phyloP scores from a whole-genome alignment of 2,329 filamentous ascomycete genomes.

The Penicillium hordei region DNA sequence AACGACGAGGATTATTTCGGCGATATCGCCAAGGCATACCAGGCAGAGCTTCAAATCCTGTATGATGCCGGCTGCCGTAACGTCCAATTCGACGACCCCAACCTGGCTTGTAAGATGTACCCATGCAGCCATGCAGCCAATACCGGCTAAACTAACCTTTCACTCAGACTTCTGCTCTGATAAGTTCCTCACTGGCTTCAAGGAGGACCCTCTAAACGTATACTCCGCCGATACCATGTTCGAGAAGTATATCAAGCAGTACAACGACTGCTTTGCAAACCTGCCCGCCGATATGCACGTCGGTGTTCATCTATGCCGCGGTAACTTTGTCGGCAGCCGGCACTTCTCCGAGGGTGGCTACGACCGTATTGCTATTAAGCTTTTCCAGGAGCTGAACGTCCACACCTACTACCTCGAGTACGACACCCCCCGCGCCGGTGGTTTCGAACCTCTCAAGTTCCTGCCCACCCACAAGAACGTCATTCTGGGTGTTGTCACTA shows the following conservation, averaged over 20 bases:
- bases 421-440: conserved; percentile 63
- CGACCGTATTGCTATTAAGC: conserved; percentile 65
- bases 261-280: conserved; percentile 68
- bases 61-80: conserved; percentile 64
- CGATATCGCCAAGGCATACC: conserved; percentile 66
- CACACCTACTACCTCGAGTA: conserved; percentile 71
- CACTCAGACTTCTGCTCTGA: conserved; percentile 69
- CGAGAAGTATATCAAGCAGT: conserved; percentile 72
- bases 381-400: conserved; percentile 63
- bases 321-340: conserved; percentile 65
- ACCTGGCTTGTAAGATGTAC: conserved; percentile 58
- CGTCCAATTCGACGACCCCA: conserved; percentile 68
- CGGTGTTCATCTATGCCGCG: conserved; percentile 71
- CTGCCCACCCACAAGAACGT: conserved; percentile 63
- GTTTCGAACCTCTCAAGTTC: conserved; percentile 64
- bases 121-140: too few species aligned
- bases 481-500: conserved; percentile 64
- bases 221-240: conserved; percentile 69
- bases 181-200: conserved; percentile 69
- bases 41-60: conserved; percentile 60
- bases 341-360: conserved; percentile 68
- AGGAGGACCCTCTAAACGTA: conserved; percentile 65
- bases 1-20: conserved; percentile 63
- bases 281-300: conserved; percentile 70
- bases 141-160: conserved; percentile 1